Percentiles rank a stretch among this genome's conserved stretches.
These are phyloP conservation scores for Henckelia pumila DNA, from an alignment of 257 asterid species.

Conservation along the genomic window DNA sequence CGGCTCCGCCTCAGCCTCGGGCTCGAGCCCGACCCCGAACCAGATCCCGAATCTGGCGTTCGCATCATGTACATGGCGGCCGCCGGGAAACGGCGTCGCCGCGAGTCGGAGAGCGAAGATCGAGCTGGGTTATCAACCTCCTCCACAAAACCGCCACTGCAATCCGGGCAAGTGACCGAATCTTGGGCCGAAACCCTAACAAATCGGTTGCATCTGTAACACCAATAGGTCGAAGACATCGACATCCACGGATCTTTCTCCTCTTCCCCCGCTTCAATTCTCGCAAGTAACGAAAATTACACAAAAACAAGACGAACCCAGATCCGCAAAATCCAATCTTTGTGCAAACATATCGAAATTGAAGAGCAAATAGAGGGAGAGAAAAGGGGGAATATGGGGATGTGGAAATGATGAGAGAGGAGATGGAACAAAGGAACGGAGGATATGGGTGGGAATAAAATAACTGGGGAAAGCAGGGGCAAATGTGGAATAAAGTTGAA, in stretches of 20 bases:
- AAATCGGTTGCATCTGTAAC: slow-evolving; percentile 69
- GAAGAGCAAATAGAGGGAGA: background rate
- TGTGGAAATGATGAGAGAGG: background rate
- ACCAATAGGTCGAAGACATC: slow-evolving; percentile 67
- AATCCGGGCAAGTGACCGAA: slow-evolving; percentile 65
- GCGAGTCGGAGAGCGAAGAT: slow-evolving; percentile 54
- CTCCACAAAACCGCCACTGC: slow-evolving; percentile 68
- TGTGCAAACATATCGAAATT: background rate
- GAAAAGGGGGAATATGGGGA: background rate
- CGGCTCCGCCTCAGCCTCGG: slow-evolving; percentile 66
- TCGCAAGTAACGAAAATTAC: background rate
- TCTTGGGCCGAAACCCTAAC: slow-evolving; percentile 52
- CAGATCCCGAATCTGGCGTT: slow-evolving; percentile 41
- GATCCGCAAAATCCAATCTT: background rate
- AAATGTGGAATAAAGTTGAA: no score
- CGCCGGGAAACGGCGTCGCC: slow-evolving; percentile 64
- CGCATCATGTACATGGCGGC: slow-evolving; percentile 59
- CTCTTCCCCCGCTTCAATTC: background rate
- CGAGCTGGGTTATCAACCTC: slow-evolving; percentile 48
- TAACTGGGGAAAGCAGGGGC: background rate
- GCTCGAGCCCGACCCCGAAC: slow-evolving; percentile 36
- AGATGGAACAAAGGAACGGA: background rate
- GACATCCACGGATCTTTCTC: slow-evolving; percentile 28
- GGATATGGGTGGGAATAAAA: background rate
- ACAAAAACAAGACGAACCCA: background rate